Evolutionary conservation across 805 yeast genomes (phyloP).

Genomic region (Dipodascopsis uninucleata): DNA sequence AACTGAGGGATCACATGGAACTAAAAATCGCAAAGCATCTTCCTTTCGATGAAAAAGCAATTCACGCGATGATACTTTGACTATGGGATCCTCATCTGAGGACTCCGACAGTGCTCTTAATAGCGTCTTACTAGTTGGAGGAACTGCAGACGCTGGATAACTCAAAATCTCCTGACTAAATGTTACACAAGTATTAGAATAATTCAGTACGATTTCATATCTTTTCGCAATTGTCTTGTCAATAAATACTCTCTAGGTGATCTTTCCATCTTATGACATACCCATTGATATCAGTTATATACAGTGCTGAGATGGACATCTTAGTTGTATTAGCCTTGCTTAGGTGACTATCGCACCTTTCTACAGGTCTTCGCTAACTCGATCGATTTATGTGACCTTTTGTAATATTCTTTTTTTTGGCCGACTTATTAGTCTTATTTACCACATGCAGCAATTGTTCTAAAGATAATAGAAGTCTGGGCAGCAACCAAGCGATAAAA

Average conservation of each 20-base stretch:
- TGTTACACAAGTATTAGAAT: neutral
- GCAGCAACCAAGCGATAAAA: too few relatives aligned
- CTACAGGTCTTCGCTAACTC: too few relatives aligned
- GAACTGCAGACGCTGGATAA: slow-evolving; percentile 37
- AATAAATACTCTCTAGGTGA: neutral
- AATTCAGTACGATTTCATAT: too few relatives aligned
- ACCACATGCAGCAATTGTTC: too few relatives aligned
- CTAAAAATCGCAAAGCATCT: slow-evolving; percentile 30
- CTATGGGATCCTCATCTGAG: slow-evolving; percentile 13
- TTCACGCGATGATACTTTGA: slow-evolving; percentile 33
- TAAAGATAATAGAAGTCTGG: too few relatives aligned
- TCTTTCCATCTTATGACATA: slow-evolving; percentile 26
- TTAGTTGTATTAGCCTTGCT: neutral
- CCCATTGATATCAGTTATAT: slow-evolving; percentile 43
- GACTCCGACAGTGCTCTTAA: slow-evolving; percentile 25
- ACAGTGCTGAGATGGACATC: slow-evolving; percentile 39
- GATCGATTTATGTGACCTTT: too few relatives aligned
- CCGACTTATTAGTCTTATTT: too few relatives aligned
- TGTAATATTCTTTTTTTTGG: too few relatives aligned
- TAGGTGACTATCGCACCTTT: too few relatives aligned
- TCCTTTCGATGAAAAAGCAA: slow-evolving; percentile 32
- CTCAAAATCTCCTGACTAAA: slow-evolving; percentile 39
- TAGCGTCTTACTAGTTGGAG: slow-evolving; percentile 37
- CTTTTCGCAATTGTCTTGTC: too few relatives aligned
- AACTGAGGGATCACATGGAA: slow-evolving; percentile 34